Conservation (phyloP, 2,329 filamentous ascomycete genomes). For the Fusarium ramigenum region DNA sequence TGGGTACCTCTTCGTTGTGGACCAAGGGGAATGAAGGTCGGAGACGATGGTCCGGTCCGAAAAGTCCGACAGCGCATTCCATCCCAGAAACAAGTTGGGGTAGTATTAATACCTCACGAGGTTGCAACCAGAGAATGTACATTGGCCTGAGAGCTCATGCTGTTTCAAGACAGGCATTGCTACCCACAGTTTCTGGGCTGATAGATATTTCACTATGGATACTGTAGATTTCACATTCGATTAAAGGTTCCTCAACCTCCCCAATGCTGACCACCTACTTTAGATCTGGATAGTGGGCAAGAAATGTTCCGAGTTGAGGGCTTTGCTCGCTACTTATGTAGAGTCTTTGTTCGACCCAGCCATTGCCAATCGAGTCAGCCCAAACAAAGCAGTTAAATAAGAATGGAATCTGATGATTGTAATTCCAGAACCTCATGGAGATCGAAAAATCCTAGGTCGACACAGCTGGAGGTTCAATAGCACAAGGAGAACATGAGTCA, state of each 20-base stretch:
- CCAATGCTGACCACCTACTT: not conserved
- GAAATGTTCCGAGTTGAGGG: not conserved
- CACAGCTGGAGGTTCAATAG: slow-evolving; percentile 3
- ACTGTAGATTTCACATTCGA: slow-evolving; percentile 1
- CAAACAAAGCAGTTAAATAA: not conserved
- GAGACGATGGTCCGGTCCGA: slow-evolving; percentile 23
- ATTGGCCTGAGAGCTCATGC: not conserved
- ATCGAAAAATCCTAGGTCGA: slow-evolving; percentile 7
- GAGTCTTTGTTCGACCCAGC: not conserved
- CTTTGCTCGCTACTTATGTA: not conserved
- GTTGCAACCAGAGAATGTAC: not conserved
- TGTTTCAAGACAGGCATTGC: not conserved
- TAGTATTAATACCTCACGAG: not conserved
- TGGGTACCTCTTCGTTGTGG: slow-evolving; percentile 14
- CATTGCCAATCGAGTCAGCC: not conserved
- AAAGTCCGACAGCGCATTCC: slow-evolving; percentile 1
- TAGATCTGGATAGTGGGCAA: not conserved
- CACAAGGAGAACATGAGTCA: slow-evolving; percentile 3
- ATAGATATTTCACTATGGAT: not conserved
- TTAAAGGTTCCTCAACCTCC: slow-evolving; percentile 4
- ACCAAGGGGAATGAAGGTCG: slow-evolving; percentile 19
- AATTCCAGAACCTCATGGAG: slow-evolving; percentile 1
- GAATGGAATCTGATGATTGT: not conserved
- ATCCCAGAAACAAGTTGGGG: not conserved
- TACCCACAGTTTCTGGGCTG: not conserved